phyloP scores from a whole-genome alignment of 2,329 filamentous ascomycete genomes.

The Aspergillus piperis region DNA sequence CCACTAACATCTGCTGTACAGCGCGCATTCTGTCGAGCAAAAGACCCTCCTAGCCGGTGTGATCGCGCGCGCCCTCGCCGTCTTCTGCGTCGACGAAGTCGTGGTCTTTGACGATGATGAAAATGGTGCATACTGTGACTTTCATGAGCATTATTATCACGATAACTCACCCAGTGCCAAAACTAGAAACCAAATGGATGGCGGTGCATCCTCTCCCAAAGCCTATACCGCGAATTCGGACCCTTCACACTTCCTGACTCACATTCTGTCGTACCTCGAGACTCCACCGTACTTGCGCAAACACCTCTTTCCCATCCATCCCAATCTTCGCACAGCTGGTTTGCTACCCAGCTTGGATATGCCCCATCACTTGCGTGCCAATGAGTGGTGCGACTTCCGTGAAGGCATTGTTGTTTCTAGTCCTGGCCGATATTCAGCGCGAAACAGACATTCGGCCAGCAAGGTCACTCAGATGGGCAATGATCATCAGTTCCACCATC shows the following conservation, averaged over 20 bases:
- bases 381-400: slow-evolving; percentile 77
- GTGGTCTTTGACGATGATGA: neutral
- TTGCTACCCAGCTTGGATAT: slow-evolving; percentile 77
- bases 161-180: neutral
- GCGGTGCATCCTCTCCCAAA: neutral
- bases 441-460: neutral
- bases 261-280: slow-evolving; percentile 79
- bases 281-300: slow-evolving; percentile 80
- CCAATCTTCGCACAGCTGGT: slow-evolving; percentile 73
- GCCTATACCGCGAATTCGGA: neutral
- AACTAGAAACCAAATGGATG: neutral
- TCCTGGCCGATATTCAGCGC: neutral
- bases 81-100: neutral
- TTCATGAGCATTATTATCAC: neutral
- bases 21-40: slow-evolving; percentile 71
- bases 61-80: neutral
- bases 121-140: neutral
- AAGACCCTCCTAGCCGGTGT: slow-evolving; percentile 43
- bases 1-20: slow-evolving; percentile 34
- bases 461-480: neutral
- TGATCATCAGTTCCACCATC: neutral
- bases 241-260: slow-evolving; percentile 51
- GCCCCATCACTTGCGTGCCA: slow-evolving; percentile 75
- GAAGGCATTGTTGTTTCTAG: slow-evolving; percentile 67
- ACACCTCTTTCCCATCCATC: slow-evolving; percentile 73